These are phyloP conservation scores for Clarireedia sp. DNA, from an alignment of 2,329 filamentous ascomycete genomes.

Conservation along the genomic window DNA sequence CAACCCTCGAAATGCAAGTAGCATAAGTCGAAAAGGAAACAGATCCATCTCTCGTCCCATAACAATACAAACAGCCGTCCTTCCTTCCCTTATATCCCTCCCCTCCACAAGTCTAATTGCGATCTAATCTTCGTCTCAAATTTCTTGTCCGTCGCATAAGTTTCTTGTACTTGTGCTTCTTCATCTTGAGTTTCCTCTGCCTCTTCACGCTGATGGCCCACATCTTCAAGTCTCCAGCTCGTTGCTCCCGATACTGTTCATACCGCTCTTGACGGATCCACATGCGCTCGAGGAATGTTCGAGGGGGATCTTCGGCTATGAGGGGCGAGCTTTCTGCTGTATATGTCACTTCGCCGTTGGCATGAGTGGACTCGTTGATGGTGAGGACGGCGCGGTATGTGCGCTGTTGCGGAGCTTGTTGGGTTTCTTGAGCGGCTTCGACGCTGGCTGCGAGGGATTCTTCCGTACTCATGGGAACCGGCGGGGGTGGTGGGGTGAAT, in stretches of 20 bases:
- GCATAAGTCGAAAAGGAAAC: background rate
- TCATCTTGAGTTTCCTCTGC: constrained; percentile 95
- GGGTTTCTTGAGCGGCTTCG: constrained; percentile 28
- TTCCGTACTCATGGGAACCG: constrained; percentile 47
- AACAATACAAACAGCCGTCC: background rate
- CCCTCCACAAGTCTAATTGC: constrained; percentile 24
- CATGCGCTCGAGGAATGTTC: constrained; percentile 63
- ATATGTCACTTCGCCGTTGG: constrained; percentile 52
- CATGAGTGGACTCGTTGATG: constrained; percentile 57
- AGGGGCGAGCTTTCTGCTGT: constrained; percentile 53
- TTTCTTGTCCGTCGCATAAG: constrained; percentile 87
- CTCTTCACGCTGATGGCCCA: constrained; percentile 82
- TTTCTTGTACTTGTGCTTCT: constrained; percentile 99
- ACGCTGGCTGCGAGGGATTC: constrained; percentile 32
- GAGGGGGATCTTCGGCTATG: constrained; percentile 36
- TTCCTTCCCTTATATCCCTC: background rate
- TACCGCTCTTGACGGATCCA: constrained; percentile 54
- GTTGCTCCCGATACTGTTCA: constrained; percentile 30
- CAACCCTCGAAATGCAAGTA: background rate
- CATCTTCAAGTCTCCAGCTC: constrained; percentile 51
- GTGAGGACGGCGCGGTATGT: constrained; percentile 58
- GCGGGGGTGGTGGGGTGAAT: constrained; percentile 78
- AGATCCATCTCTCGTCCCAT: background rate
- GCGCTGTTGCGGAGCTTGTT: constrained; percentile 41
- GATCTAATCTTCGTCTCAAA: constrained; percentile 61